Conservation (phyloP, 768 basidiomycete genomes). For the Leccinum uliginosum region DNA sequence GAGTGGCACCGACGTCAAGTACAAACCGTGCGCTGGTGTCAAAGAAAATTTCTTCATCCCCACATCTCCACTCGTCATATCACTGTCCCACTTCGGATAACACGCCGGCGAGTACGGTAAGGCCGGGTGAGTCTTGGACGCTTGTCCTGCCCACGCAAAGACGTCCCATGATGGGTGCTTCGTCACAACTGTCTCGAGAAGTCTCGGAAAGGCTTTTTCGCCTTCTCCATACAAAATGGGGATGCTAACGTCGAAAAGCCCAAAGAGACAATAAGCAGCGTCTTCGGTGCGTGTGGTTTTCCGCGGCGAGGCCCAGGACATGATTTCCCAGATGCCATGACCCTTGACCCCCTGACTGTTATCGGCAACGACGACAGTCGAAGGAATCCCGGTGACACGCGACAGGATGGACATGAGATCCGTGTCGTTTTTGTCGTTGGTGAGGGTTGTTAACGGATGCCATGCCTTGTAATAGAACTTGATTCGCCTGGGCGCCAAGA, state of each 20-base stretch:
- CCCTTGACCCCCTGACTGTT: constrained; percentile 17
- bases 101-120: constrained; percentile 20
- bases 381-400: constrained; percentile 18
- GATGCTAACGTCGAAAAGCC: constrained; percentile 23
- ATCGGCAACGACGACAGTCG: constrained; percentile 12
- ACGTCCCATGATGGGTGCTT: constrained; percentile 18
- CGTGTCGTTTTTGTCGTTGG: constrained; percentile 16
- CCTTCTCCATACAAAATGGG: constrained; percentile 30
- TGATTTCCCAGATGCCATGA: constrained; percentile 20
- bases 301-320: constrained; percentile 30
- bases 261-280: constrained; percentile 25
- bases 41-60: constrained; percentile 17
- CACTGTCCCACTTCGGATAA: constrained; percentile 18
- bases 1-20: constrained; percentile 17
- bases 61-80: constrained; percentile 1
- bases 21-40: constrained; percentile 9
- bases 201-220: constrained; percentile 24
- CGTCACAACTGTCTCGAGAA: constrained; percentile 18
- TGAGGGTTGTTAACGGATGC: constrained; percentile 10
- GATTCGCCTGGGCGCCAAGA: constrained; percentile 24
- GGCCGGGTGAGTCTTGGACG: constrained; percentile 15
- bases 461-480: constrained; percentile 25
- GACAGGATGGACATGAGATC: constrained; percentile 10
- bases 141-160: constrained; percentile 23
- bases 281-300: constrained; percentile 29